Evolutionary conservation across 2,329 filamentous ascomycete genomes (phyloP), one percentile per base, ranked within the genome.

Genomic region (Gaeumannomyces tritici): DNA sequence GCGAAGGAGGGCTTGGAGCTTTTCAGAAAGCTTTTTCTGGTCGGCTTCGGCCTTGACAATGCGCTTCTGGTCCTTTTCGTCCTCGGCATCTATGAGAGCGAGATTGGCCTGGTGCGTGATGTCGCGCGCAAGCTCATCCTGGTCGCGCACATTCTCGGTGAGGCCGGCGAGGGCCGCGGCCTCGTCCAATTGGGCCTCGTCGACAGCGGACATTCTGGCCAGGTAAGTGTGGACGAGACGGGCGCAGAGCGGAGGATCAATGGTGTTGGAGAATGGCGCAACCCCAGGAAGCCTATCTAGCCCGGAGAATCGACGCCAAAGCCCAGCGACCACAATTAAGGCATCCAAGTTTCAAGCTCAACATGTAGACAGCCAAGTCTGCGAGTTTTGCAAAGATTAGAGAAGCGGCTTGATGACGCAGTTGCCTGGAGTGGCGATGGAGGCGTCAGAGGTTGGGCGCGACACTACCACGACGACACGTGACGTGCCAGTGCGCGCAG

Each of bases 81-180:
- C 84, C 65, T 89, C 86, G 55, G 80, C 80, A 62, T 87, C 84
- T 57, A 82, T 82, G 62, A 88, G 73, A 0, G 80, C 83, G 24
- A 81, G 76, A 62, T 82, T 86, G 4, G 85, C 86, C 67, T 88
- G 82, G 21, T 80, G 72, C 1, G 83, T 83, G 66, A 98, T 96
- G 70, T 96, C 92, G 65, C 91, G 84, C 74, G 97, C 93, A 26
- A 98, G 77, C 64, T 97, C 93, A 76, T 93, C 88, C 73, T 98
- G 93, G 69, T 96, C 87, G 63, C 91, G 86, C 27, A 95, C 85
- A 63, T 87, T 82, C 61, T 86, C 83, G 5, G 88, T 86, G 55
- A 92, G 76, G 56, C 82, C 82, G 63, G 80, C 79, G 31, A 92
- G 76, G 26, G 83, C 82, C 61, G 80, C 79, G 55, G 82, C 81